These are phyloP conservation scores for Ramularia collo-cygni DNA, from an alignment of 2,329 filamentous ascomycete species.

Conservation along the genomic window DNA sequence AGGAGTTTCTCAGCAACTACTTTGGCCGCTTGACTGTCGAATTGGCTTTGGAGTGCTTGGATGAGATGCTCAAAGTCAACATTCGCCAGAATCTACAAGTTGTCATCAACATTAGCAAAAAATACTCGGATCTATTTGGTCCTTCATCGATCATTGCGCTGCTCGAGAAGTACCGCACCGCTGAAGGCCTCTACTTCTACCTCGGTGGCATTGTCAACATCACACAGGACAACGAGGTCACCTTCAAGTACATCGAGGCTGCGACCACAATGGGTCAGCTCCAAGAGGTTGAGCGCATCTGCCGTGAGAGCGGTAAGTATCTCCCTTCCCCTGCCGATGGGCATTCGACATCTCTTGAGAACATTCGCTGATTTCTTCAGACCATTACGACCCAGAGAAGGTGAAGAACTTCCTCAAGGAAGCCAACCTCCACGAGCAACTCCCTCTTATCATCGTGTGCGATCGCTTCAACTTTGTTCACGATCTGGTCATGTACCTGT, in stretches of 20 bases:
- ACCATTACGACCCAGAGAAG: constrained; percentile 83
- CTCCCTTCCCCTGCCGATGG: too few relatives aligned
- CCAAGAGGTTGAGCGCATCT: constrained; percentile 94
- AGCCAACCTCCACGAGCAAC: constrained; percentile 81
- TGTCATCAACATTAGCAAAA: constrained; percentile 92
- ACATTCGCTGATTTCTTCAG: background rate
- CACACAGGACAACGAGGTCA: constrained; percentile 88
- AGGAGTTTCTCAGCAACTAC: constrained; percentile 86
- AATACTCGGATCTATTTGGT: constrained; percentile 92
- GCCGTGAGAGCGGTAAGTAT: constrained; percentile 83
- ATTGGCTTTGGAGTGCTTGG: constrained; percentile 85
- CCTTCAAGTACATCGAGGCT: constrained; percentile 99
- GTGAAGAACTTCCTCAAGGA: constrained; percentile 99
- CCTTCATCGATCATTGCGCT: constrained; percentile 83
- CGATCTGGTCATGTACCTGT: constrained; percentile 90
- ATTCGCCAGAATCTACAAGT: constrained; percentile 95
- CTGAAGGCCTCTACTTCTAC: constrained; percentile 96
- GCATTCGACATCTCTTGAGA: background rate
- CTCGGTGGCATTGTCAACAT: constrained; percentile 96
- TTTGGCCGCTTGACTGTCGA: constrained; percentile 94
- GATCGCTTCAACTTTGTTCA: constrained; percentile 99
- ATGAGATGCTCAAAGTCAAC: constrained; percentile 94
- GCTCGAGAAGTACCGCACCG: constrained; percentile 95
- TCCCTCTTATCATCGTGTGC: constrained; percentile 96
- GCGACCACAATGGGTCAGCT: constrained; percentile 90